These are phyloP conservation scores for Rosa multiflora DNA, from an alignment of 306 rosid genomes.

Conservation along the genomic window DNA sequence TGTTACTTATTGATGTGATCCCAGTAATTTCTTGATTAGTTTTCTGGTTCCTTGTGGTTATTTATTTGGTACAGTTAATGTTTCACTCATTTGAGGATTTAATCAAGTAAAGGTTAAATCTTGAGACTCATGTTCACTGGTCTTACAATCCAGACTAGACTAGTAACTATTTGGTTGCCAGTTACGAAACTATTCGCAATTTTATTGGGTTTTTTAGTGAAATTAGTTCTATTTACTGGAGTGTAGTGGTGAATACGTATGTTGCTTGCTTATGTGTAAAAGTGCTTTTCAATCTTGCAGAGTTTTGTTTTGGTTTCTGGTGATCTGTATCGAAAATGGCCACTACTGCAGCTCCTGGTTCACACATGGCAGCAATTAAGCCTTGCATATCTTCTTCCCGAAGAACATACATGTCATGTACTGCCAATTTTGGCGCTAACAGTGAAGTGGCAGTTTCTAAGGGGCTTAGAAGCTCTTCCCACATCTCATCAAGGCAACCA, in stretches of 20 bases:
- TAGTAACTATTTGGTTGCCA: background rate
- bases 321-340: slow-evolving; percentile 27
- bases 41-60: background rate
- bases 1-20: background rate
- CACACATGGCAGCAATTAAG: slow-evolving; percentile 20
- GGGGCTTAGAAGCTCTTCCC: slow-evolving; percentile 31
- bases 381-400: slow-evolving; percentile 19
- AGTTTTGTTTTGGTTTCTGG: slow-evolving; percentile 13
- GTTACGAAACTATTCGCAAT: background rate
- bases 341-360: slow-evolving; percentile 22
- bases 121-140: background rate
- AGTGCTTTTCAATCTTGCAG: slow-evolving; percentile 20
- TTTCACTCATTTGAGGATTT: background rate
- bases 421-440: slow-evolving; percentile 8
- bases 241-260: background rate
- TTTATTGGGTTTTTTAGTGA: background rate
- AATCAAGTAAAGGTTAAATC: background rate
- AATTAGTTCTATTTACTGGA: background rate
- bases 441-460: slow-evolving; percentile 10
- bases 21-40: background rate
- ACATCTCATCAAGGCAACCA: slow-evolving; percentile 29
- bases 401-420: slow-evolving; percentile 3
- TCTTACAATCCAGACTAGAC: background rate
- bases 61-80: background rate
- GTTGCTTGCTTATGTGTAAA: background rate